Conservation (phyloP, 169 alveolate species). For the Cryptosporidium meleagridis region DNA sequence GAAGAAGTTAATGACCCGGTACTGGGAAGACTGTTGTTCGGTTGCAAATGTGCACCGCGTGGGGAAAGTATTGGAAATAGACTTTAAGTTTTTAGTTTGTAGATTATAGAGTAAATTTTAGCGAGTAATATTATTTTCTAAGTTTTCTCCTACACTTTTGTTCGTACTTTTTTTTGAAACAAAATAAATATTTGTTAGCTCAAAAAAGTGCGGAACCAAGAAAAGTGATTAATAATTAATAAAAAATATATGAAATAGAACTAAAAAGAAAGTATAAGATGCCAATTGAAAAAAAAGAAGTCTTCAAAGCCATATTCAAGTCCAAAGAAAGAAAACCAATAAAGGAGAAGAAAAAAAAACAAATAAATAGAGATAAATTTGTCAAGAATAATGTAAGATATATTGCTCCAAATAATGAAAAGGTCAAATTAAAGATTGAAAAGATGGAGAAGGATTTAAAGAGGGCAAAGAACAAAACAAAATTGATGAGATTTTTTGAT, state of each 20-base stretch:
- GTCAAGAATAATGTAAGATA: conserved; percentile 48
- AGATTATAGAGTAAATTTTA: neutral
- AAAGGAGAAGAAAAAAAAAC: conserved; percentile 32
- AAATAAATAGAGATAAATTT: conserved; percentile 2
- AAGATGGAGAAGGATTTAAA: conserved; percentile 17
- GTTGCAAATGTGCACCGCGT: neutral
- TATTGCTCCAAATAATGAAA: conserved; percentile 15
- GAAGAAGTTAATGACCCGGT: neutral
- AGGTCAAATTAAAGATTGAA: neutral
- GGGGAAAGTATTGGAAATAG: neutral
- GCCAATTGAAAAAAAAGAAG: conserved; percentile 69
- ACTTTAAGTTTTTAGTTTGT: neutral
- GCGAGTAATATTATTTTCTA: neutral
- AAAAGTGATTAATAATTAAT: neutral
- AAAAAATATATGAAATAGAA: neutral
- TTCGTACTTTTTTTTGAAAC: neutral
- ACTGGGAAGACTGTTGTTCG: neutral
- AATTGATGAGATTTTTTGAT: conserved; percentile 32
- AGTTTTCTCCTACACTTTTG: neutral
- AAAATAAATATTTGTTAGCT: neutral
- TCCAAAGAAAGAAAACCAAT: conserved; percentile 50
- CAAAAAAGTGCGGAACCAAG: neutral
- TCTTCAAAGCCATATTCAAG: conserved; percentile 47
- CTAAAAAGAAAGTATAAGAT: neutral
- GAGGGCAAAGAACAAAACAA: neutral